Evolutionary conservation across 805 yeast genomes (phyloP), one percentile per base, ranked within the genome.

Genomic region (Suhomyces emberorum): DNA sequence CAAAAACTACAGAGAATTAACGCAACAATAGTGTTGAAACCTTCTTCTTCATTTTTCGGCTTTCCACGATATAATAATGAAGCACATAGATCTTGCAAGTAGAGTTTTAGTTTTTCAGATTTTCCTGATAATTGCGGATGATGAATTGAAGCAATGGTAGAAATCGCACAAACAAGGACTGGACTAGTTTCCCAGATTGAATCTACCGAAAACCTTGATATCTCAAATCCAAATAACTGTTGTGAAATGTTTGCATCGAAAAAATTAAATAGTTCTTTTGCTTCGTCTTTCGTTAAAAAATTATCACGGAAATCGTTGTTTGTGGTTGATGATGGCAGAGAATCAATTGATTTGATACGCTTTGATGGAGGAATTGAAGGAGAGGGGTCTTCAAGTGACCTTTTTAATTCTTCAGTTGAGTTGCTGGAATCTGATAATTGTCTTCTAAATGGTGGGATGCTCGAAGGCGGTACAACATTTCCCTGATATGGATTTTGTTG

Each of bases 1-100:
- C 87, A 81, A 48, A 81, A 77, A 31, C 84, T 81, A 44, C 83
- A 79, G 17, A 81, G 69, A 28, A 81, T 72, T 25, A 81, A 61
- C 0, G 83, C 84, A 15, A 80, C 61, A n/a, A 80, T 75, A 0
- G 80, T 75, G 50, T 79, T 73, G 51, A 76, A 76, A 1, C 76
- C 76, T 34, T 77, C 79, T 1, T 54, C 42, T 42, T 73, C 79
- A 20, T 58, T 63, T 4, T 54, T 53, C 0, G 72, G 72, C 12
- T 65, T 66, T 2, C 65, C 64, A 34, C 55, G 47, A 46, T 55
- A 57, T 16, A 63, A 37, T n/a, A 67, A 43, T 34, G 52, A 42
- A 24, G 64, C 54, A 44, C 72, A 65, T 22, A 66, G 50, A 23
- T 50, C 52, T 34, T 63, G 62, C 24, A 62, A 46, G 42, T 65